Evolutionary conservation across 306 rosid genomes (phyloP).

Genomic region (Quercus engelmannii): DNA sequence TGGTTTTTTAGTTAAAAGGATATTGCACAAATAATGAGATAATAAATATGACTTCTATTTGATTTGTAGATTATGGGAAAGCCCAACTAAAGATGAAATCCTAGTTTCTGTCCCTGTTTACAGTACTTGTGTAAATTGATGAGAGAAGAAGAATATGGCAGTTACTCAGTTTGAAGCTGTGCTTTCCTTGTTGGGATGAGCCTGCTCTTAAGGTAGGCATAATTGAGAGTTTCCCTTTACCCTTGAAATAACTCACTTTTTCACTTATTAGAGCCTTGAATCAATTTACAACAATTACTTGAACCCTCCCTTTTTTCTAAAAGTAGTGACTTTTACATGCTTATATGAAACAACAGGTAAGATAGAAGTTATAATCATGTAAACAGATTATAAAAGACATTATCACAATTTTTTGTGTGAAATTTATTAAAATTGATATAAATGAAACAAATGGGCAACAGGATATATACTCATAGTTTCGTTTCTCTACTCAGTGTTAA

Average conservation of each 20-base stretch:
- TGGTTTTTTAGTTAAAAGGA: no score
- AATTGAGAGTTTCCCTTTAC: background rate
- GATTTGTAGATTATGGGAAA: no score
- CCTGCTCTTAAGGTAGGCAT: conserved; percentile 51
- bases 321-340: background rate
- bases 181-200: conserved; percentile 82
- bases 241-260: background rate
- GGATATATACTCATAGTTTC: no score
- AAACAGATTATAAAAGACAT: background rate
- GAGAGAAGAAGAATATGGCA: conserved; percentile 60
- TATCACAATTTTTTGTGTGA: background rate
- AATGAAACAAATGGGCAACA: no score
- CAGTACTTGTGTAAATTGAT: conserved; percentile 42
- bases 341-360: background rate
- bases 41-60: no score
- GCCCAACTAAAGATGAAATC: no score
- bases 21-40: no score
- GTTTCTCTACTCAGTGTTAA: no score
- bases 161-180: conserved; percentile 59
- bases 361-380: background rate
- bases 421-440: no score
- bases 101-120: background rate
- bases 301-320: no score
- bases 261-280: background rate
- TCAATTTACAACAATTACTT: background rate